These are phyloP conservation scores for Thecaphora thlaspeos DNA, from an alignment of 1,284 basidiomycete species.

Conservation along the genomic window DNA sequence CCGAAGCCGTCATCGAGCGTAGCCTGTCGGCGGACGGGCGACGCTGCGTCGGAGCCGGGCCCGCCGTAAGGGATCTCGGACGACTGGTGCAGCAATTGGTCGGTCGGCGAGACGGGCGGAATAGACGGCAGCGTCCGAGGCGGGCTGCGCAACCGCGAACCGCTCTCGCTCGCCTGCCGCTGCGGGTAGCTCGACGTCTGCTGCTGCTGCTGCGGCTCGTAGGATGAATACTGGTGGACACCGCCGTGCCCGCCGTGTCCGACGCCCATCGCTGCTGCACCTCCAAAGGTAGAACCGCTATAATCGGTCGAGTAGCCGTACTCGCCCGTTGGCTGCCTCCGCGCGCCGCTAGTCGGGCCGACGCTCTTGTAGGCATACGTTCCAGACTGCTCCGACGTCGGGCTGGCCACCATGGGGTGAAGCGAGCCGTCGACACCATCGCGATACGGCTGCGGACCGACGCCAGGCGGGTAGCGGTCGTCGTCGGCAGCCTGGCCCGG, in stretches of 20 bases:
- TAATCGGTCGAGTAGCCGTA: conserved; percentile 38
- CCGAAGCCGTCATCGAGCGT: conserved; percentile 33
- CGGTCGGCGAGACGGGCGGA: conserved; percentile 10
- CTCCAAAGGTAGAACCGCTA: conserved; percentile 31
- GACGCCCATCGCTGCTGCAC: no score
- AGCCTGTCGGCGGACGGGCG: conserved; percentile 13
- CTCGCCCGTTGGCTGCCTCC: conserved; percentile 27
- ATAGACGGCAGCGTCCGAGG: conserved; percentile 21
- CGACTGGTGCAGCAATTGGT: conserved; percentile 17
- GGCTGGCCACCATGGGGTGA: conserved; percentile 7
- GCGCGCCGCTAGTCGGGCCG: not conserved
- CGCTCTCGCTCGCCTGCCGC: not conserved
- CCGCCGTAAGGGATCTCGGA: conserved; percentile 11
- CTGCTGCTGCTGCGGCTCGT: not conserved
- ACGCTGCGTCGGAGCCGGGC: conserved; percentile 2
- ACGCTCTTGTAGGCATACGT: no score
- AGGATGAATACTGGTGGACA: not conserved
- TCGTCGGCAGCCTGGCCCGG: no score
- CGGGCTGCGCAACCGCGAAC: conserved; percentile 12
- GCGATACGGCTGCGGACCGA: conserved; percentile 44
- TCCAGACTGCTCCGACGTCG: conserved; percentile 2
- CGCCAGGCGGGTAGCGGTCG: conserved; percentile 30
- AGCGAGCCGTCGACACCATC: conserved; percentile 13
- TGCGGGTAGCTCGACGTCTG: not conserved
- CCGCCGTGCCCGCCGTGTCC: conserved; percentile 4